Evolutionary conservation across 192 early-diverging fungal genomes (phyloP), one percentile per base, ranked within the genome.

Genomic region (Linnemannia zychae): DNA sequence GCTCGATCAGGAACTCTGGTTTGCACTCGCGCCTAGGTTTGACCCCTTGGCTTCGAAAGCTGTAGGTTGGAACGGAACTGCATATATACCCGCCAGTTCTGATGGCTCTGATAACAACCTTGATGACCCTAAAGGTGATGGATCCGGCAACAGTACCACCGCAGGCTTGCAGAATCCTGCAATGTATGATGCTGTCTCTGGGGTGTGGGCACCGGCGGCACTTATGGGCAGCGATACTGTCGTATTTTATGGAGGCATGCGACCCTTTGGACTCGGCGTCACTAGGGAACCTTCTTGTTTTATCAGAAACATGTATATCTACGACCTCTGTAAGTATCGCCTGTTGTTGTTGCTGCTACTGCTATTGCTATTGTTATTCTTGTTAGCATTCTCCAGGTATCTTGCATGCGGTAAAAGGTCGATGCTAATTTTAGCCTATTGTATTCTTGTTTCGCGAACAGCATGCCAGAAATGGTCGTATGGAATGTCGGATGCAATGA

Each of bases 241-340:
- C 9, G 67, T 87, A 20, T 63, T 82, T 6, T 87, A 79, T 67
- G 86, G 86, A 37, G 86, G 86, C 9, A 81, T 82, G 76, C 47
- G 67, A n/a, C 80, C 80, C 3, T 82, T 68, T 60, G 81, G 76
- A 31, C 77, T 63, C 16, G 86, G 86, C 4, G 20, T 78, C 63
- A 73, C 34, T 1, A 31, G 31, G 20, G 78, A 72, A 5, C 50
- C 70, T 13, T 67, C 76, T 4, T 87, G 86, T 37, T 82, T 68
- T 57, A 63, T 79, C 71, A 67, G 66, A 20, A 76, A 38, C 3
- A 47, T 87, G 20, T 67, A 63, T 13, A 31, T 87, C 1, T 87
- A 74, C 47, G 86, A 87, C 73, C 68, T 87, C 9, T 81, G 82
- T 84, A 78, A 84, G 82, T 79, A 15, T 9, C 17, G 2, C n/a